Evolutionary conservation across 2,329 filamentous ascomycete genomes (phyloP).

Genomic region (Xylariaceae sp.): DNA sequence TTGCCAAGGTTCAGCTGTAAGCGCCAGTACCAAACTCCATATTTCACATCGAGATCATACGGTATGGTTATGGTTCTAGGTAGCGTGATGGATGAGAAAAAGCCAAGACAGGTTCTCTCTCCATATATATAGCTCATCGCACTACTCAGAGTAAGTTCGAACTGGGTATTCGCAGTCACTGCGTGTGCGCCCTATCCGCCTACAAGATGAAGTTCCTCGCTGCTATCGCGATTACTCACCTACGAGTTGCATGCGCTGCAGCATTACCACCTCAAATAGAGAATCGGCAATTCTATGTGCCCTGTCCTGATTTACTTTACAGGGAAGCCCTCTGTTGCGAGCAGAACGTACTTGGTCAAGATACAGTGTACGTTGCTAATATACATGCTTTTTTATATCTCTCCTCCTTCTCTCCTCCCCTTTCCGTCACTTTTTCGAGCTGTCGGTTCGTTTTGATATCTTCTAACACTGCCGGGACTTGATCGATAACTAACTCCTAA

Average conservation of each 20-base stretch:
- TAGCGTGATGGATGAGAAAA: neutral
- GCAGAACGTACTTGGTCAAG: neutral
- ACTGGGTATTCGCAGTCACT: neutral
- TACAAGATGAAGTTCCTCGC: neutral
- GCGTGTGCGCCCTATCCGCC: neutral
- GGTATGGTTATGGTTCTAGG: neutral
- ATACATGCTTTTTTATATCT: too few species aligned
- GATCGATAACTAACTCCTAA: neutral
- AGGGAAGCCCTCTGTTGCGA: neutral
- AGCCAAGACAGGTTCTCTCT: neutral
- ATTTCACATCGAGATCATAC: neutral
- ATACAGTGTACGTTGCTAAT: neutral
- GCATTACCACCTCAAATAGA: neutral
- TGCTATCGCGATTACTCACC: neutral
- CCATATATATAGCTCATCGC: neutral
- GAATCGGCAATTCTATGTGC: neutral
- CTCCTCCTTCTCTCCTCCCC: neutral
- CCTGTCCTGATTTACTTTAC: neutral
- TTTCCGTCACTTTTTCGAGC: neutral
- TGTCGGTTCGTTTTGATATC: neutral
- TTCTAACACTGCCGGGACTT: too few species aligned
- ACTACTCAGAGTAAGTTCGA: neutral
- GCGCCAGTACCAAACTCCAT: neutral
- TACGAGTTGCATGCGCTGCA: neutral
- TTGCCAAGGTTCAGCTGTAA: constrained; percentile 6